Evolutionary conservation across 2,329 filamentous ascomycete genomes (phyloP).

Genomic region (Rhynchosporium agropyri): DNA sequence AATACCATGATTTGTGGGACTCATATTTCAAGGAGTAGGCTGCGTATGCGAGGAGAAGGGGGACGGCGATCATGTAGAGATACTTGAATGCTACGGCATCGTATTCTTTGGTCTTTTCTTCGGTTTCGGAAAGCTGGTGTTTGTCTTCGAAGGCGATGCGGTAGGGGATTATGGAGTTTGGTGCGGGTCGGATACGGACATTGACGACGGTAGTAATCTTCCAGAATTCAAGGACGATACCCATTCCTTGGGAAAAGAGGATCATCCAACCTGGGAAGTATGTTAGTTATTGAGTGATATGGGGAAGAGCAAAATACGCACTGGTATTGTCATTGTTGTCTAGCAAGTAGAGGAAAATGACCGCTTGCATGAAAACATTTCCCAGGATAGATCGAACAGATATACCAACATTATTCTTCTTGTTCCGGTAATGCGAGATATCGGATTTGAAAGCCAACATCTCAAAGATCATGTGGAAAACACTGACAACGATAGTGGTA

Average conservation of each 20-base stretch:
- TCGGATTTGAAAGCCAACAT: constrained; percentile 96
- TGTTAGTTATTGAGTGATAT: constrained; percentile 2
- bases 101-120: constrained; percentile 98
- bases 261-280: constrained; percentile 79
- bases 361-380: constrained; percentile 95
- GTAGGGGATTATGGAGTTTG: constrained; percentile 76
- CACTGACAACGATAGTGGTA: constrained; percentile 80
- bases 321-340: constrained; percentile 97
- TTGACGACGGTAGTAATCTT: constrained; percentile 96
- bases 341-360: constrained; percentile 95
- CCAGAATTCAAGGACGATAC: constrained; percentile 77
- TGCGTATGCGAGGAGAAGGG: constrained; percentile 86
- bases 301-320: constrained; percentile 14
- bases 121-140: constrained; percentile 90
- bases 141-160: constrained; percentile 90
- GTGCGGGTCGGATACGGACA: constrained; percentile 72
- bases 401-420: constrained; percentile 98
- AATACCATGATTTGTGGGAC: constrained; percentile 97
- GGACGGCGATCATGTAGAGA: constrained; percentile 89
- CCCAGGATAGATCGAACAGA: constrained; percentile 94
- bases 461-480: constrained; percentile 94
- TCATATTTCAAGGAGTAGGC: constrained; percentile 91
- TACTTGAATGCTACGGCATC: constrained; percentile 98
- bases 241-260: constrained; percentile 75
- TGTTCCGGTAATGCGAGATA: constrained; percentile 97